These are phyloP conservation scores for Durio zibethinus DNA, from an alignment of 345 rosid genomes.

Conservation along the genomic window DNA sequence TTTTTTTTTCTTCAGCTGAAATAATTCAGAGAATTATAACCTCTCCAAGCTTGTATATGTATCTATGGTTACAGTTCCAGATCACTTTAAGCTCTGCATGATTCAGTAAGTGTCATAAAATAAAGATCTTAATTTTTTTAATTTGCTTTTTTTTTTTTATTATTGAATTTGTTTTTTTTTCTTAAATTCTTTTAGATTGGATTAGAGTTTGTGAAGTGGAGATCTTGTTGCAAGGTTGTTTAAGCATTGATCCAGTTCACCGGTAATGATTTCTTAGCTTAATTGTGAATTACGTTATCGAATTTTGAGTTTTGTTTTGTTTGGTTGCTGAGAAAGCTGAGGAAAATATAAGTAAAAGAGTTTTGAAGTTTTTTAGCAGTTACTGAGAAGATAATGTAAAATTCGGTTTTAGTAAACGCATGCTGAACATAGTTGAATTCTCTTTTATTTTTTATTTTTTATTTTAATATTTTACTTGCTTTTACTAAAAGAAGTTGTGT, in stretches of 20 bases:
- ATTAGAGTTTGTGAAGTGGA: not conserved
- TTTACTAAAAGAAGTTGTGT: not conserved
- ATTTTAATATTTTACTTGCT: not conserved
- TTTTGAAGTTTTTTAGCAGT: not conserved
- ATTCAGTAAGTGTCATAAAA: not conserved
- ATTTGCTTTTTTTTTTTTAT: not conserved
- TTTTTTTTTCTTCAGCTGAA: conserved; percentile 5
- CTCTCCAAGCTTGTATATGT: not conserved
- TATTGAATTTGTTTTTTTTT: not conserved
- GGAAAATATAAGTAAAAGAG: not conserved
- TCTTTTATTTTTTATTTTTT: not conserved
- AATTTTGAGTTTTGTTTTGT: conserved; percentile 13
- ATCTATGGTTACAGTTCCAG: not conserved
- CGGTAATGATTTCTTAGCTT: conserved; percentile 3
- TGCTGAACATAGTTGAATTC: not conserved
- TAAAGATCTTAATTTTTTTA: not conserved
- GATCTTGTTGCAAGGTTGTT: conserved; percentile 3
- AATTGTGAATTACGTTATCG: conserved; percentile 7
- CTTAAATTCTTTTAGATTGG: not conserved
- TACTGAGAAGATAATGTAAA: not conserved
- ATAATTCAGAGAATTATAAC: not conserved
- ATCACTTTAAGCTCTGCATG: not conserved
- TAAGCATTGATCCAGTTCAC: not conserved
- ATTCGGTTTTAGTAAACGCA: not conserved
- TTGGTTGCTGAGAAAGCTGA: conserved; percentile 21